Conservation (phyloP, 495 filamentous ascomycete species). For the Thozetella sp. region DNA sequence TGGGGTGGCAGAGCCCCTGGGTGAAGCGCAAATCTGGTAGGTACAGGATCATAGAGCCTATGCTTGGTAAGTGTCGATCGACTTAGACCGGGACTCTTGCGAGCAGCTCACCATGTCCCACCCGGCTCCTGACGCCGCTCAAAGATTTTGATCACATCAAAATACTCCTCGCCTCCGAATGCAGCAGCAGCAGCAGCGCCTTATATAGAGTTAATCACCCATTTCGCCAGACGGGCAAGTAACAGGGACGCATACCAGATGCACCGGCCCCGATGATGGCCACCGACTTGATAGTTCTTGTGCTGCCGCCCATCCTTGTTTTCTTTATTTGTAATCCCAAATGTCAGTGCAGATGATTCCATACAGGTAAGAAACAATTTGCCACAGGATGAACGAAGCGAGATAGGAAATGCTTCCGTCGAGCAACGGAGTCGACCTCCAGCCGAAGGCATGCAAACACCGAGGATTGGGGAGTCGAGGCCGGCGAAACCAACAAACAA, state of each 20-base stretch:
- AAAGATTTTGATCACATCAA: conserved; percentile 48
- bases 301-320: background rate
- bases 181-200: conserved; percentile 46
- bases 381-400: no score
- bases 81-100: no score
- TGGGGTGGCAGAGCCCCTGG: conserved; percentile 41
- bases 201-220: conserved; percentile 17
- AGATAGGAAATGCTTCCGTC: no score
- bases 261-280: conserved; percentile 55
- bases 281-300: conserved; percentile 39
- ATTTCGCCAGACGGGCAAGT: no score
- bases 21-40: conserved; percentile 20
- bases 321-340: no score
- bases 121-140: conserved; percentile 46
- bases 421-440: background rate
- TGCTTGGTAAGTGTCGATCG: no score
- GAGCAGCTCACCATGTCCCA: conserved; percentile 45
- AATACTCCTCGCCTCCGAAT: conserved; percentile 47
- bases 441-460: no score
- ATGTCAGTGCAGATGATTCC: no score
- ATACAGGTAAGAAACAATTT: no score
- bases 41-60: conserved; percentile 49
- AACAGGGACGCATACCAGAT: conserved; percentile 31
- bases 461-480: no score
- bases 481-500: background rate